Percentiles rank a stretch among this genome's conserved stretches.
phyloP scores from a whole-genome alignment of 495 filamentous ascomycete genomes.

The Cercophora newfieldiana region DNA sequence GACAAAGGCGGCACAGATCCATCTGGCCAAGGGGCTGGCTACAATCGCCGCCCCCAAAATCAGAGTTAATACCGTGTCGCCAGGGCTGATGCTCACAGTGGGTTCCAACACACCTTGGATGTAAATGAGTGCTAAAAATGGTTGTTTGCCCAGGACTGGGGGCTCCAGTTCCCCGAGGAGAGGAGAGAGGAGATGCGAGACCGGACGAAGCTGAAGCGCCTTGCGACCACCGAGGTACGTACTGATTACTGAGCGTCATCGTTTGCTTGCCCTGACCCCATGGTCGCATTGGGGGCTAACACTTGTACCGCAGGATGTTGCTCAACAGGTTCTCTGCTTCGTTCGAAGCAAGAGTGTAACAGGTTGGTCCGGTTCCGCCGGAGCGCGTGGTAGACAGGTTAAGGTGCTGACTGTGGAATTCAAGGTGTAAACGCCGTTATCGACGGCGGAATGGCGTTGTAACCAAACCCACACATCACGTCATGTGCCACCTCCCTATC shows the following conservation, averaged over 20 bases:
- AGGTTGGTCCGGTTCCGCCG: constrained; percentile 1
- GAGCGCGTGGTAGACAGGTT: not conserved
- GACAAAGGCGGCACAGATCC: constrained; percentile 59
- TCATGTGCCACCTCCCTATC: constrained; percentile 44
- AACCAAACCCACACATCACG: constrained; percentile 19
- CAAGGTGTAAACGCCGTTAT: constrained; percentile 44
- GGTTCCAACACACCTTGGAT: constrained; percentile 11
- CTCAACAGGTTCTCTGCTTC: constrained; percentile 47
- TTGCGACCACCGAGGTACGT: constrained; percentile 52
- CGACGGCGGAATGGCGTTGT: constrained; percentile 41
- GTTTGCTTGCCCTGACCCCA: not conserved
- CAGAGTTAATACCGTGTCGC: constrained; percentile 55
- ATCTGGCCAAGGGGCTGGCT: constrained; percentile 53
- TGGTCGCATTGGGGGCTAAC: not conserved
- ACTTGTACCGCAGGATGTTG: constrained; percentile 39
- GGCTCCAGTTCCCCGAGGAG: constrained; percentile 48
- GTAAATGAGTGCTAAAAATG: constrained; percentile 1
- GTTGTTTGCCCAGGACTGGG: constrained; percentile 49
- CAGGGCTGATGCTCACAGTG: constrained; percentile 53
- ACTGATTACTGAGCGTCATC: too few species aligned
- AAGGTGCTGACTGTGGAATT: not conserved
- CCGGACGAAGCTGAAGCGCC: constrained; percentile 51
- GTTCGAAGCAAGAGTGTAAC: constrained; percentile 44
- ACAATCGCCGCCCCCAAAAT: constrained; percentile 52
- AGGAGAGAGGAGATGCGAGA: constrained; percentile 42